A percentile compares a stretch with the other conserved stretches of the same genome.
Conservation (phyloP, 352 stramenopile genomes). For the Phytophthora sp. region DNA sequence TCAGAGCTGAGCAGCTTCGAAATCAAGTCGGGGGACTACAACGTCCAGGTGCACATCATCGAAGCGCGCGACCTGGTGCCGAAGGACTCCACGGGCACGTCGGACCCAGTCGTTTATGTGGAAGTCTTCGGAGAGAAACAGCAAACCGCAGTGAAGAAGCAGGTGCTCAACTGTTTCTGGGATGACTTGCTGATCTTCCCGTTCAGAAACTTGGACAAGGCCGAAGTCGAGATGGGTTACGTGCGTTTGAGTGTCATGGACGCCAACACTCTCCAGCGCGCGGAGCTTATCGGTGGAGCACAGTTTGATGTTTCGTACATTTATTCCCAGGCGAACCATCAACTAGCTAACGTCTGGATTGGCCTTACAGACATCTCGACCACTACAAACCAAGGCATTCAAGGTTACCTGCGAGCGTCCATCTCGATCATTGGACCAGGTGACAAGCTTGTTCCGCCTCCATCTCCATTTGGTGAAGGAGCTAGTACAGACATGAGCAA, state of each 20-base stretch:
- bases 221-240: conserved; percentile 84
- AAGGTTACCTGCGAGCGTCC: conserved; percentile 90
- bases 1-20: conserved; percentile 79
- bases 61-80: conserved; percentile 88
- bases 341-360: conserved; percentile 92
- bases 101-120: conserved; percentile 92
- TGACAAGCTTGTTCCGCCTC: conserved; percentile 80
- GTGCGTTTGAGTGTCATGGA: conserved; percentile 87
- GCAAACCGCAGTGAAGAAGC: conserved; percentile 84
- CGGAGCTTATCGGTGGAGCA: conserved; percentile 88
- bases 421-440: conserved; percentile 89
- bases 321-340: conserved; percentile 88
- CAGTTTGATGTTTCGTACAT: conserved; percentile 90
- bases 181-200: conserved; percentile 85
- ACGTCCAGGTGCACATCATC: conserved; percentile 91
- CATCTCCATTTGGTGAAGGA: conserved; percentile 59
- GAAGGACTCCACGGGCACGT: conserved; percentile 89
- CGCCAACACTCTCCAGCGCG: conserved; percentile 84
- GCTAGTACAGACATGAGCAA: conserved; percentile 56
- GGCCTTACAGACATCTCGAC: conserved; percentile 86
- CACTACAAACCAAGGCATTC: conserved; percentile 84
- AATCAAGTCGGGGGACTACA: conserved; percentile 90
- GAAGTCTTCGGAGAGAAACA: conserved; percentile 87
- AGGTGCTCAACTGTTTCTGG: conserved; percentile 89
- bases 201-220: conserved; percentile 78